Evolutionary conservation across 352 stramenopile genomes (phyloP).

Genomic region (Phytopythium boreale): DNA sequence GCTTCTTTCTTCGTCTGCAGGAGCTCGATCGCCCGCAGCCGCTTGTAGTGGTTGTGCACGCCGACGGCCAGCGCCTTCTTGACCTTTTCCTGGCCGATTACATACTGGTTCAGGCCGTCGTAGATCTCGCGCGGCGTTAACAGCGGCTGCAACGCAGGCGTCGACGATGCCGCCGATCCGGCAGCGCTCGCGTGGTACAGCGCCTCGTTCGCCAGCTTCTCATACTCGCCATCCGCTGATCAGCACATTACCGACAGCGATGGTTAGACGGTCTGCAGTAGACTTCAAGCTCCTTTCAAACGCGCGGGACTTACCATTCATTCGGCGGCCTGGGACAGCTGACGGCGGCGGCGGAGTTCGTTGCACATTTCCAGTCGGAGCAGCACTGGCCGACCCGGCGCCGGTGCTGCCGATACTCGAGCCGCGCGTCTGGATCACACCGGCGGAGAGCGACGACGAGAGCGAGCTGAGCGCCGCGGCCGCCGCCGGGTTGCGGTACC

Average conservation of each 20-base stretch:
- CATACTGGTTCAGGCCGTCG: slow-evolving; percentile 94
- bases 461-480: slow-evolving; percentile 65
- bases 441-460: slow-evolving; percentile 47
- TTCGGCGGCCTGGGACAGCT: slow-evolving; percentile 27
- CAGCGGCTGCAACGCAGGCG: slow-evolving; percentile 36
- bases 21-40: slow-evolving; percentile 75
- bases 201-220: slow-evolving; percentile 70
- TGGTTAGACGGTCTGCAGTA: too few relatives aligned
- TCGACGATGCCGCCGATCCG: slow-evolving; percentile 9
- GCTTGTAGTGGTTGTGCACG: slow-evolving; percentile 99
- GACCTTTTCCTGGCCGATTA: slow-evolving; percentile 96
- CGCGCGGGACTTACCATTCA: slow-evolving; percentile 39
- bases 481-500: slow-evolving; percentile 61
- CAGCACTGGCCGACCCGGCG: slow-evolving; percentile 10
- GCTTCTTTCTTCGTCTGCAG: slow-evolving; percentile 42
- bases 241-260: too few relatives aligned
- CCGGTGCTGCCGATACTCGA: slow-evolving; percentile 25
- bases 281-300: too few relatives aligned
- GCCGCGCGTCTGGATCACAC: slow-evolving; percentile 41
- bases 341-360: background rate
- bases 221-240: slow-evolving; percentile 64
- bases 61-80: slow-evolving; percentile 96
- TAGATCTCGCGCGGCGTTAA: slow-evolving; percentile 94
- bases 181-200: slow-evolving; percentile 18
- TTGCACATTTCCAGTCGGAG: background rate